phyloP scores from a whole-genome alignment of 2,329 filamentous ascomycete genomes.

The Epichloe sylvatica region DNA sequence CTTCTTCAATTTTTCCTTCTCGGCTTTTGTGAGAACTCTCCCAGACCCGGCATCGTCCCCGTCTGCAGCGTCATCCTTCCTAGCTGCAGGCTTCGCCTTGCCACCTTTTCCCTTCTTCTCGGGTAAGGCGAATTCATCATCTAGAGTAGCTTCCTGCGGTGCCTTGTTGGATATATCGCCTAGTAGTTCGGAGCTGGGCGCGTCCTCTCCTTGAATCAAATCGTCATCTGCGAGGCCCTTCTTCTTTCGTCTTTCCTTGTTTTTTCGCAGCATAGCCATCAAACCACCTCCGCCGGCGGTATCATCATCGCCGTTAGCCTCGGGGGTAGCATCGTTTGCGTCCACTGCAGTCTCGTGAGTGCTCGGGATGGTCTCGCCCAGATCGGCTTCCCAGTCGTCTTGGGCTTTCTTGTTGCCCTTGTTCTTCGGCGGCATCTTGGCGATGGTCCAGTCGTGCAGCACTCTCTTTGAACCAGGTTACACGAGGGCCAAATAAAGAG shows the following conservation, averaged over 20 bases:
- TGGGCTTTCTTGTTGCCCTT: constrained; percentile 71
- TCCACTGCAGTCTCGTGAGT: constrained; percentile 34
- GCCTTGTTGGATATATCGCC: constrained; percentile 45
- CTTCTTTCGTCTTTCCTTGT: constrained; percentile 78
- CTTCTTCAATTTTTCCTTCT: constrained; percentile 97
- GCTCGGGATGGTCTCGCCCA: constrained; percentile 64
- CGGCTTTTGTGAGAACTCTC: constrained; percentile 82
- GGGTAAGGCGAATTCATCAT: constrained; percentile 73
- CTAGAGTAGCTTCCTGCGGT: constrained; percentile 65
- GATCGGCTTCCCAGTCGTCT: constrained; percentile 89
- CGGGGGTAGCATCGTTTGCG: constrained; percentile 25
- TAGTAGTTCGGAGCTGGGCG: constrained; percentile 19
- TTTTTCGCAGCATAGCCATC: constrained; percentile 70
- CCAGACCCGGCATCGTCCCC: constrained; percentile 42
- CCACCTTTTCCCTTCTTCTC: constrained; percentile 59
- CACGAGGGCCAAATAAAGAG: background rate
- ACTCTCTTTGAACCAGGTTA: background rate
- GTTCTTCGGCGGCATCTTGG: constrained; percentile 82
- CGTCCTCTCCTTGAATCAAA: constrained; percentile 52
- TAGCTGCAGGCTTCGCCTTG: constrained; percentile 29
- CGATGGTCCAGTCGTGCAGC: constrained; percentile 9
- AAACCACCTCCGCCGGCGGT: constrained; percentile 50
- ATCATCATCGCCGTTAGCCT: constrained; percentile 40
- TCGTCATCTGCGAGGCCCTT: constrained; percentile 61
- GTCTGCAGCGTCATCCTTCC: constrained; percentile 35